Evolutionary conservation across 306 rosid genomes (phyloP).

Genomic region (Trifolium repens): DNA sequence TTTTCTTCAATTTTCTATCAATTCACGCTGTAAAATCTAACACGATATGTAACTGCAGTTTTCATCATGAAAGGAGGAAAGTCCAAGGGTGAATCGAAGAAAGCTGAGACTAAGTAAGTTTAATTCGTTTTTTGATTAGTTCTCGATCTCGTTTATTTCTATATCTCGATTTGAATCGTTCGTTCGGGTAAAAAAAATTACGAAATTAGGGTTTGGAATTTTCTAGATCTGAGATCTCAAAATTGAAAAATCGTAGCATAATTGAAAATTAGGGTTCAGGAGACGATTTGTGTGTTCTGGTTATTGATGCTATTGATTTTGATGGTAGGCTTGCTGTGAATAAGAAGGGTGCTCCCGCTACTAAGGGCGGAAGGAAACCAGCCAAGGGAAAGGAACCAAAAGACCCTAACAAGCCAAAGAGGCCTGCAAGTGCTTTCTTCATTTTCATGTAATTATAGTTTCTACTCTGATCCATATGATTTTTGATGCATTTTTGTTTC

Average conservation of each 20-base stretch:
- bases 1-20: slow-evolving; percentile 13
- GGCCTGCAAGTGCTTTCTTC: slow-evolving; percentile 93
- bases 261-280: background rate
- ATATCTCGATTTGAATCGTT: background rate
- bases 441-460: slow-evolving; percentile 68
- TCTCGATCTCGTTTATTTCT: background rate
- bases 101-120: slow-evolving; percentile 71
- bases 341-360: slow-evolving; percentile 61
- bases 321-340: slow-evolving; percentile 69
- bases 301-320: background rate
- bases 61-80: slow-evolving; percentile 78
- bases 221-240: slow-evolving; percentile 54
- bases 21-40: slow-evolving; percentile 34
- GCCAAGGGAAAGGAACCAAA: slow-evolving; percentile 67
- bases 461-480: slow-evolving; percentile 13
- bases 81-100: slow-evolving; percentile 69
- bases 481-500: background rate
- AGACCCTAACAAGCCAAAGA: slow-evolving; percentile 94
- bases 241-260: background rate
- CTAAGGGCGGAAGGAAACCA: slow-evolving; percentile 43
- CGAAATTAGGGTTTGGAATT: background rate
- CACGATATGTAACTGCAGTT: slow-evolving; percentile 49
- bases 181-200: background rate
- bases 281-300: background rate
- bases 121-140: background rate